Conservation (phyloP, 2,329 filamentous ascomycete genomes). For the Cercospora brassicicola region DNA sequence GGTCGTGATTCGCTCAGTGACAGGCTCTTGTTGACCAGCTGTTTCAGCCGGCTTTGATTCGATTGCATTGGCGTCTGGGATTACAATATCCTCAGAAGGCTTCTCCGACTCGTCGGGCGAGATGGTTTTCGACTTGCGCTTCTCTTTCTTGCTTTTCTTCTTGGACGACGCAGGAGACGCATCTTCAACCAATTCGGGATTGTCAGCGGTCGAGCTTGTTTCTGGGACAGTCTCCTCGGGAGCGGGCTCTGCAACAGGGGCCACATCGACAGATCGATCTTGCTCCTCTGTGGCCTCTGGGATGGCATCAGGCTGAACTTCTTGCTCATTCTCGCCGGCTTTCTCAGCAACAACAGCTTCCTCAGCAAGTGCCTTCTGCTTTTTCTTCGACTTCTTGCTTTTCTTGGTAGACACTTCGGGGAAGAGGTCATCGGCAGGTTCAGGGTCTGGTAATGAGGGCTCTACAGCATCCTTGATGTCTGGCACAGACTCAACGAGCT, state of each 20-base stretch:
- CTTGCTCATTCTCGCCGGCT: not conserved
- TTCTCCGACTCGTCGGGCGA: not conserved
- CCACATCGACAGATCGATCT: not conserved
- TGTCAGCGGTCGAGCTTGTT: not conserved
- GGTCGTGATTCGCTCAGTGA: no score
- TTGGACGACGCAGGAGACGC: slow-evolving; percentile 5
- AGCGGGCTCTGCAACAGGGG: not conserved
- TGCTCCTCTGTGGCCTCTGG: not conserved
- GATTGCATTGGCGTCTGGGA: not conserved
- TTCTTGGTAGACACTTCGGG: slow-evolving; percentile 32
- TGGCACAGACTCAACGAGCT: not conserved
- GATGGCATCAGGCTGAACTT: not conserved
- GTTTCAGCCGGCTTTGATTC: not conserved
- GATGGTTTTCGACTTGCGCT: slow-evolving; percentile 8
- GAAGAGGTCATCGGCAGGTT: slow-evolving; percentile 18
- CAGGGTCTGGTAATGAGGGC: not conserved
- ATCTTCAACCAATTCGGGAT: not conserved
- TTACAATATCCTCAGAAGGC: not conserved
- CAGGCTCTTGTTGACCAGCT: not conserved
- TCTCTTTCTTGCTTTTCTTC: slow-evolving; percentile 30
- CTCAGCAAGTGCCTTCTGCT: slow-evolving; percentile 19
- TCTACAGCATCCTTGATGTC: not conserved
- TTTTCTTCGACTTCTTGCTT: slow-evolving; percentile 26
- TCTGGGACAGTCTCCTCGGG: not conserved
- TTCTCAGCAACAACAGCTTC: not conserved